Conservation (phyloP, 176 grass and related monocot genomes). For the Paspalum vaginatum region DNA sequence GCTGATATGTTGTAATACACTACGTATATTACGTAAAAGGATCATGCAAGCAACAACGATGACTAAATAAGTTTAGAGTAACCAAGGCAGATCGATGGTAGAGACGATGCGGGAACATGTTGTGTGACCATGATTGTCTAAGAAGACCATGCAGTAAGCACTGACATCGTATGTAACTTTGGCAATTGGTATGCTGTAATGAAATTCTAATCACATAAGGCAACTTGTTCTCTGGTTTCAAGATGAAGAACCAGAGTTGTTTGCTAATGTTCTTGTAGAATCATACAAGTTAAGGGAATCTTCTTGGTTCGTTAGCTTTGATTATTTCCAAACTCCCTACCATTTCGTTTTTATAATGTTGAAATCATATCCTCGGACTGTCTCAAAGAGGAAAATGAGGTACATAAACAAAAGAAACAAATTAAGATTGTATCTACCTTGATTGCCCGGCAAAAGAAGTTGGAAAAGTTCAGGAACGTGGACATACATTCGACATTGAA, state of each 20-base stretch:
- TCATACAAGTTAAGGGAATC: conserved; percentile 5
- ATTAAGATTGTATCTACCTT: background rate
- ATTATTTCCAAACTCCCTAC: background rate
- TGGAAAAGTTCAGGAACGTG: background rate
- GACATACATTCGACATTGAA: background rate
- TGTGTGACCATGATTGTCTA: conserved; percentile 1
- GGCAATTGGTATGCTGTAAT: background rate
- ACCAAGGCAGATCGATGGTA: background rate
- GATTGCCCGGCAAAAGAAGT: background rate
- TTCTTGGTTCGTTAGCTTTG: background rate
- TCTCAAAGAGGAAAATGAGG: background rate
- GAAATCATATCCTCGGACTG: background rate
- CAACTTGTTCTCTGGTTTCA: background rate
- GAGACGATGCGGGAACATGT: background rate
- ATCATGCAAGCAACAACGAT: conserved; percentile 28
- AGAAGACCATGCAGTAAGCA: conserved; percentile 24
- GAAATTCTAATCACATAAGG: conserved; percentile 2
- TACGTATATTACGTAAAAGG: background rate
- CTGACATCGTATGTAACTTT: conserved; percentile 29
- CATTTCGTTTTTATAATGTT: background rate
- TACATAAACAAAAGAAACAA: conserved; percentile 4
- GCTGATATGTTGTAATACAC: background rate
- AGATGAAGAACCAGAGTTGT: background rate
- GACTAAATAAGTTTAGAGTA: conserved; percentile 12
- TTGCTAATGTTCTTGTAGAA: background rate